These are phyloP conservation scores for Nemania serpens DNA, from an alignment of 2,329 filamentous ascomycete genomes.

Conservation along the genomic window DNA sequence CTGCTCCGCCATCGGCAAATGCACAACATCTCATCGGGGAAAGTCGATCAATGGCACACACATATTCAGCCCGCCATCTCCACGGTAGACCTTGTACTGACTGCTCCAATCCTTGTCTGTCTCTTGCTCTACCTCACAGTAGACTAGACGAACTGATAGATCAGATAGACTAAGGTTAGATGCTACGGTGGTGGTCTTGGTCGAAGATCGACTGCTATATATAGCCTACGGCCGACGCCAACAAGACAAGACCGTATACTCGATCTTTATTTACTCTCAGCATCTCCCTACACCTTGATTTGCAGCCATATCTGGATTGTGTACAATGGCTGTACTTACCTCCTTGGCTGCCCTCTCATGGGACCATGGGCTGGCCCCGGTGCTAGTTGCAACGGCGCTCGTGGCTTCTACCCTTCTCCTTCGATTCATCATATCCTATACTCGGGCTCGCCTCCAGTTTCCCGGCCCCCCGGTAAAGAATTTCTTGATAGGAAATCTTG, in stretches of 20 bases:
- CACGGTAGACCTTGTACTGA: neutral
- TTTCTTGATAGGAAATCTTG: slow-evolving; percentile 18
- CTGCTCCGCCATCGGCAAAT: neutral
- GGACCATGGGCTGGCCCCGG: slow-evolving; percentile 14
- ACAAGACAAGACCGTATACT: too few relatives aligned
- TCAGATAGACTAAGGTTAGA: too few relatives aligned
- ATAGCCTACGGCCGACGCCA: too few relatives aligned
- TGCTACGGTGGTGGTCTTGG: too few relatives aligned
- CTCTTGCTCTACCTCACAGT: neutral
- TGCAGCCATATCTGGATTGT: neutral
- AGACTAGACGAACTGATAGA: too few relatives aligned
- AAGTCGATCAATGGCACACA: neutral
- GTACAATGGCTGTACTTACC: slow-evolving; percentile 19
- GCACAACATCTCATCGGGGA: neutral
- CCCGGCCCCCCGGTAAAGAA: slow-evolving; percentile 24
- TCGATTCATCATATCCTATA: slow-evolving; percentile 20
- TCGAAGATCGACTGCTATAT: too few relatives aligned
- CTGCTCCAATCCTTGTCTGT: slow-evolving; percentile 7
- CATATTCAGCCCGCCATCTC: slow-evolving; percentile 12
- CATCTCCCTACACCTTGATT: neutral
- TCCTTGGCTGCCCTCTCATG: slow-evolving; percentile 10
- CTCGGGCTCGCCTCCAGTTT: slow-evolving; percentile 22
- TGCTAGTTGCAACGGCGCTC: slow-evolving; percentile 3
- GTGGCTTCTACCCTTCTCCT: slow-evolving; percentile 11
- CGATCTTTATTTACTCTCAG: neutral